These are phyloP conservation scores for Volvox africanus DNA, from an alignment of 139 green algal species.

Conservation along the genomic window DNA sequence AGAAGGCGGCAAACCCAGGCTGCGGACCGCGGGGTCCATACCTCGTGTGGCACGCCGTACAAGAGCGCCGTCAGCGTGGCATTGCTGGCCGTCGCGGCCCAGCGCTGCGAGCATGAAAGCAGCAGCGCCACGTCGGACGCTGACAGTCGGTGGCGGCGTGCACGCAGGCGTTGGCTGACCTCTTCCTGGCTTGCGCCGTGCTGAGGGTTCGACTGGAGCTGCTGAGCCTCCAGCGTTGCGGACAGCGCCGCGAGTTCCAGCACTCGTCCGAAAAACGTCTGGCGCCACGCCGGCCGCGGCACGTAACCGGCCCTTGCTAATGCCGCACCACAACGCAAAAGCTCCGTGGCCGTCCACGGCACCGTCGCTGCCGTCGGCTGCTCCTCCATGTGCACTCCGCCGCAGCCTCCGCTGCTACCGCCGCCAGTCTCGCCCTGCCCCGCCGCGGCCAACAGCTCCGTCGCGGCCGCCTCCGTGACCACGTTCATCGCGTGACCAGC, in stretches of 20 bases:
- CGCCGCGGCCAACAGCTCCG: background rate
- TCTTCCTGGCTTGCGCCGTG: too few species aligned
- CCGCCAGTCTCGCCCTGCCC: background rate
- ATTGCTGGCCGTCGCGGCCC: conserved; percentile 1
- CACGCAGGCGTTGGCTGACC: too few species aligned
- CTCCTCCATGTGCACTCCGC: background rate
- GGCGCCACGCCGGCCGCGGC: conserved; percentile 2
- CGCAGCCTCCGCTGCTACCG: background rate
- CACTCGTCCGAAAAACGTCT: background rate
- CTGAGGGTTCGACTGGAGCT: background rate
- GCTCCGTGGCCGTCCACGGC: background rate
- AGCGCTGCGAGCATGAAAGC: conserved; percentile 10
- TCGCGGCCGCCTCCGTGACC: background rate
- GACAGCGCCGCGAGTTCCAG: background rate
- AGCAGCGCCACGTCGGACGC: conserved; percentile 5
- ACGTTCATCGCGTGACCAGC: background rate
- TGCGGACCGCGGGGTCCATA: conserved; percentile 1
- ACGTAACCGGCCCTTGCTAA: background rate
- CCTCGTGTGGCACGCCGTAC: background rate
- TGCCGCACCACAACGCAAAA: conserved; percentile 13
- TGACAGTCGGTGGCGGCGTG: background rate
- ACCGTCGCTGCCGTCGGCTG: background rate
- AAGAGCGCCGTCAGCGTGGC: conserved; percentile 24
- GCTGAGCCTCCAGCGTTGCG: background rate
- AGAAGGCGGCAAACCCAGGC: conserved; percentile 10